A percentile compares a stretch with the other conserved stretches of the same genome.
These are phyloP conservation scores for Leccinum truebloodii DNA, from an alignment of 768 basidiomycete species.

Conservation along the genomic window DNA sequence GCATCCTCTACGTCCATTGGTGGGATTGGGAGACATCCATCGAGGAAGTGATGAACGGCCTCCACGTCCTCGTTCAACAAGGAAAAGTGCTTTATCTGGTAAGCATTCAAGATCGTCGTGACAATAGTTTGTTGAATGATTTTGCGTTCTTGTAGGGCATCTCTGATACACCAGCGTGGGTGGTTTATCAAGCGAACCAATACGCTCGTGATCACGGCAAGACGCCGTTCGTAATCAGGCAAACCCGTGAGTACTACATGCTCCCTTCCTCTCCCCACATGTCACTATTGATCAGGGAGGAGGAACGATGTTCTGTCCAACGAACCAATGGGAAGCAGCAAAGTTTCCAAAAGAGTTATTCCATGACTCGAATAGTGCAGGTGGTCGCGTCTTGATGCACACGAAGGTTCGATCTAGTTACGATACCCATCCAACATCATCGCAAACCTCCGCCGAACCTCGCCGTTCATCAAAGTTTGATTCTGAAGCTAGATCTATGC, in stretches of 20 bases:
- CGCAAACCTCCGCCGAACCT: conserved; percentile 45
- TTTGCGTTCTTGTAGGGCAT: no score
- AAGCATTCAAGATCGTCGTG: no score
- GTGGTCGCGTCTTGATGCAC: conserved; percentile 86
- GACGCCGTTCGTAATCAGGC: no score
- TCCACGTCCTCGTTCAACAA: no score
- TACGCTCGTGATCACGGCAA: no score
- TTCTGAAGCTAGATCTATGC: conserved; percentile 2
- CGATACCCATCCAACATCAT: conserved; percentile 24
- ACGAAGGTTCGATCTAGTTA: conserved; percentile 62
- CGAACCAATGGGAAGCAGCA: conserved; percentile 66
- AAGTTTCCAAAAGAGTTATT: conserved; percentile 75
- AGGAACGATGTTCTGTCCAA: conserved; percentile 82
- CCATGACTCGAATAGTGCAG: conserved; percentile 77
- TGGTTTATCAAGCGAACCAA: no score
- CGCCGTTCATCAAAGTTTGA: conserved; percentile 12
- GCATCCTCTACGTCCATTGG: no score
- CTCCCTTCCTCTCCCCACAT: neutral
- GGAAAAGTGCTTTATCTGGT: no score
- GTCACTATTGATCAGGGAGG: conserved; percentile 57
- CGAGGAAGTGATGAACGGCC: no score
- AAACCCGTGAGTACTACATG: conserved; percentile 42
- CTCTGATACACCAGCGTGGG: no score
- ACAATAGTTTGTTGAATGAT: no score
- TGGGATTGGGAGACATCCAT: no score